phyloP scores from a whole-genome alignment of 2,329 filamentous ascomycete genomes.

The Fusarium globosum region DNA sequence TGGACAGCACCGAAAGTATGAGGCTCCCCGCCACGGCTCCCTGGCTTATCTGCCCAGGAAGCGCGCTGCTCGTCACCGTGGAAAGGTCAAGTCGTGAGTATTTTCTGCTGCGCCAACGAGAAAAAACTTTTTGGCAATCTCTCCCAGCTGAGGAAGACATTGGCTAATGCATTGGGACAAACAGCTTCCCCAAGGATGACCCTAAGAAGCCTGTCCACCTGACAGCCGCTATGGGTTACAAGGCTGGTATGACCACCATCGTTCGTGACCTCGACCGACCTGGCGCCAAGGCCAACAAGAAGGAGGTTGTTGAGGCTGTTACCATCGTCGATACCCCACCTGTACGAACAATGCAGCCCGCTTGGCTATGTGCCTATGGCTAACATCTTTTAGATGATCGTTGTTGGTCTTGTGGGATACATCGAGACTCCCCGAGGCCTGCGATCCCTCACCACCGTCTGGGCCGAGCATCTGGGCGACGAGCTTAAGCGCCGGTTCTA shows the following conservation, averaged over 20 bases:
- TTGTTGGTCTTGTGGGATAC: slow-evolving; percentile 99
- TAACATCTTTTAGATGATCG: slow-evolving; percentile 92
- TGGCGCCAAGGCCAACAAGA: slow-evolving; percentile 99
- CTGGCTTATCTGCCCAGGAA: slow-evolving; percentile 90
- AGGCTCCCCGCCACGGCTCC: slow-evolving; percentile 96
- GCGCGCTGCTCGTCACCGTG: slow-evolving; percentile 92
- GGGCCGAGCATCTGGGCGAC: slow-evolving; percentile 99
- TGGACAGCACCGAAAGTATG: slow-evolving; percentile 67
- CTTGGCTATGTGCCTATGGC: slow-evolving; percentile 79
- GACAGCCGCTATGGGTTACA: slow-evolving; percentile 98
- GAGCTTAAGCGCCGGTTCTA: slow-evolving; percentile 99
- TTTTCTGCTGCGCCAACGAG: slow-evolving; percentile 6
- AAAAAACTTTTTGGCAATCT: neutral
- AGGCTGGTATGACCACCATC: slow-evolving; percentile 99
- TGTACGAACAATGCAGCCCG: slow-evolving; percentile 89
- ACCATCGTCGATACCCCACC: slow-evolving; percentile 92
- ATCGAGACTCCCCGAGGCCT: slow-evolving; percentile 99
- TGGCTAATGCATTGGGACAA: slow-evolving; percentile 46
- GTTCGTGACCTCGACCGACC: slow-evolving; percentile 99
- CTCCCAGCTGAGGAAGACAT: neutral
- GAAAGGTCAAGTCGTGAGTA: slow-evolving; percentile 97
- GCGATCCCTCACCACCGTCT: slow-evolving; percentile 98
- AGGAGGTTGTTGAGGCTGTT: slow-evolving; percentile 92
- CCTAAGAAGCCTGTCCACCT: slow-evolving; percentile 99
- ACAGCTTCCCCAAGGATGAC: slow-evolving; percentile 99